phyloP scores from a whole-genome alignment of 768 basidiomycete species.

The Vararia minispora region DNA sequence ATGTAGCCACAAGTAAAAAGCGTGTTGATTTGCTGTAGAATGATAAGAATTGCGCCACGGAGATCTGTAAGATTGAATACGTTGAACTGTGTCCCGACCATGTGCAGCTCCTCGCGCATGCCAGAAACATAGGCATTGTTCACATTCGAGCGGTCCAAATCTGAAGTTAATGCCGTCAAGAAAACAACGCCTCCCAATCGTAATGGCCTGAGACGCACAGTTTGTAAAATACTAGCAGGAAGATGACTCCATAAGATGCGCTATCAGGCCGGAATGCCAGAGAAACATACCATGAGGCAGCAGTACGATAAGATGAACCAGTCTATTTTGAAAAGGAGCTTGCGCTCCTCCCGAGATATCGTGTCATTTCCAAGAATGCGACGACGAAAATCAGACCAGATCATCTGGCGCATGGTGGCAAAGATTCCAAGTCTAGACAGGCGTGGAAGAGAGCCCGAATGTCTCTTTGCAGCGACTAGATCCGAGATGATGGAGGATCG shows the following conservation, averaged over 20 bases:
- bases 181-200: neutral
- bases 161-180: constrained; percentile 22
- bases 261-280: neutral
- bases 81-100: constrained; percentile 56
- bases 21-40: constrained; percentile 48
- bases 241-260: neutral
- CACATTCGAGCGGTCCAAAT: constrained; percentile 59
- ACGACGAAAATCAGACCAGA: too few species aligned
- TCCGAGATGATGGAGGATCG: too few species aligned
- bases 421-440: too few species aligned
- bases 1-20: constrained; percentile 70
- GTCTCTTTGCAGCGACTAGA: too few species aligned
- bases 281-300: constrained; percentile 45
- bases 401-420: too few species aligned
- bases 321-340: constrained; percentile 46
- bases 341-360: too few species aligned
- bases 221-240: constrained; percentile 50
- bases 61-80: constrained; percentile 15
- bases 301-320: constrained; percentile 63
- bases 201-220: constrained; percentile 27
- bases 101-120: constrained; percentile 61
- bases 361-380: too few species aligned
- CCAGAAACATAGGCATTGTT: constrained; percentile 72
- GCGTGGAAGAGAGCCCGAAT: too few species aligned
- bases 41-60: neutral